A percentile compares a stretch with the other conserved stretches of the same genome.
Evolutionary conservation across 495 filamentous ascomycete genomes (phyloP).

Genomic region (Oleoguttula mirabilis): DNA sequence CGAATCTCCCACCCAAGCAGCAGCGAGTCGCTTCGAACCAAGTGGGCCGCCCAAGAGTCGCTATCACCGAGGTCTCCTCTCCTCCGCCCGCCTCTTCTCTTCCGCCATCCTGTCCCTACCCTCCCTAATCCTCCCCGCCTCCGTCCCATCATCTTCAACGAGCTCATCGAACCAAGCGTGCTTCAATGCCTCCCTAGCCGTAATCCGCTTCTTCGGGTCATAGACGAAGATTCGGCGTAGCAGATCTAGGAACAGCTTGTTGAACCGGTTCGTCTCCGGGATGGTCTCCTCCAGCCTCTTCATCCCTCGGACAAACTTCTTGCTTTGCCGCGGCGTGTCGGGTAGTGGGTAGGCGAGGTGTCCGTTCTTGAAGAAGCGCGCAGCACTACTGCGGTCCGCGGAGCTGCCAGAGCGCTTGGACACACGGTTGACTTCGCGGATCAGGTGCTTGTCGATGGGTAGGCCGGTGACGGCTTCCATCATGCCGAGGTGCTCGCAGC

Average conservation of each 20-base stretch:
- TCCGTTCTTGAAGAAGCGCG: constrained; percentile 61
- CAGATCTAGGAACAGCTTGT: constrained; percentile 76
- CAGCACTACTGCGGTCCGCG: constrained; percentile 55
- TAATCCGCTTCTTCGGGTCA: constrained; percentile 80
- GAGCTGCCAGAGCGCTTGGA: constrained; percentile 48
- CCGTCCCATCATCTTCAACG: constrained; percentile 79
- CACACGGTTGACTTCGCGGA: constrained; percentile 57
- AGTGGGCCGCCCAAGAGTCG: no score
- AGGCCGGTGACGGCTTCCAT: constrained; percentile 51
- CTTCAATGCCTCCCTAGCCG: constrained; percentile 77
- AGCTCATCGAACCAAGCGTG: constrained; percentile 91
- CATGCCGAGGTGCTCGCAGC: constrained; percentile 97
- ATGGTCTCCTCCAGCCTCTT: constrained; percentile 88
- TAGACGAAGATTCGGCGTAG: constrained; percentile 88
- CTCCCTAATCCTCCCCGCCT: constrained; percentile 63
- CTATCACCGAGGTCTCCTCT: no score
- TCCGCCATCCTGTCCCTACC: constrained; percentile 28
- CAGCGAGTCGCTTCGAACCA: no score
- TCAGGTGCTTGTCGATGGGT: constrained; percentile 58
- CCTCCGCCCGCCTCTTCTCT: constrained; percentile 3
- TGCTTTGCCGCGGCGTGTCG: constrained; percentile 79
- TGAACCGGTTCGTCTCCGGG: constrained; percentile 63
- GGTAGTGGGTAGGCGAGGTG: constrained; percentile 74
- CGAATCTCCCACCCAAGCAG: no score
- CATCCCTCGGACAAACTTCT: constrained; percentile 92